Evolutionary conservation across 257 asterid genomes (phyloP).

Genomic region (Ligustrum vulgare): DNA sequence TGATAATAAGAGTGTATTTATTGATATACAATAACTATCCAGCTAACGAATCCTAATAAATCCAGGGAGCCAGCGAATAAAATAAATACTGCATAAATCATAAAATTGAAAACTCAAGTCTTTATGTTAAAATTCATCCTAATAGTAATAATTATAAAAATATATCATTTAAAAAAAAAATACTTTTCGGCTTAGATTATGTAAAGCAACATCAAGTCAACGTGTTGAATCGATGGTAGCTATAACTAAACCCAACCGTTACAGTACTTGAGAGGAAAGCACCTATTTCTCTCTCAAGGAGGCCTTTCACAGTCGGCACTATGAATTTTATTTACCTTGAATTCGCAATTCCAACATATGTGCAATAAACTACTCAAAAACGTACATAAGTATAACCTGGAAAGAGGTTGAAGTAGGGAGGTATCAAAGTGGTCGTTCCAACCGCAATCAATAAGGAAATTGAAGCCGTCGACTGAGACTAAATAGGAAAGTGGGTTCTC

Average conservation of each 20-base stretch:
- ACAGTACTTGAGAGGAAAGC: background rate
- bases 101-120: background rate
- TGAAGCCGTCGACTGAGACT: constrained; percentile 86
- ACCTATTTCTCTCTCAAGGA: background rate
- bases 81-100: background rate
- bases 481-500: constrained; percentile 91
- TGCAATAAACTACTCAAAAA: constrained; percentile 3
- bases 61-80: background rate
- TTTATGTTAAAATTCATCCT: background rate
- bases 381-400: constrained; percentile 51
- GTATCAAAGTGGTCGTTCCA: constrained; percentile 98
- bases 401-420: constrained; percentile 84
- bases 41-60: background rate
- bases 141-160: background rate
- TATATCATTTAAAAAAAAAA: background rate
- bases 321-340: background rate
- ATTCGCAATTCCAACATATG: background rate
- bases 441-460: constrained; percentile 91
- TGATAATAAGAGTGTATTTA: background rate
- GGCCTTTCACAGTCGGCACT: background rate
- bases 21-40: background rate
- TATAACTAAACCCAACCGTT: background rate
- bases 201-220: background rate
- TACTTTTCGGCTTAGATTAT: background rate
- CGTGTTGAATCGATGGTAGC: background rate